Evolutionary conservation across 2,329 filamentous ascomycete genomes (phyloP).

Genomic region (Catunica adiposa): DNA sequence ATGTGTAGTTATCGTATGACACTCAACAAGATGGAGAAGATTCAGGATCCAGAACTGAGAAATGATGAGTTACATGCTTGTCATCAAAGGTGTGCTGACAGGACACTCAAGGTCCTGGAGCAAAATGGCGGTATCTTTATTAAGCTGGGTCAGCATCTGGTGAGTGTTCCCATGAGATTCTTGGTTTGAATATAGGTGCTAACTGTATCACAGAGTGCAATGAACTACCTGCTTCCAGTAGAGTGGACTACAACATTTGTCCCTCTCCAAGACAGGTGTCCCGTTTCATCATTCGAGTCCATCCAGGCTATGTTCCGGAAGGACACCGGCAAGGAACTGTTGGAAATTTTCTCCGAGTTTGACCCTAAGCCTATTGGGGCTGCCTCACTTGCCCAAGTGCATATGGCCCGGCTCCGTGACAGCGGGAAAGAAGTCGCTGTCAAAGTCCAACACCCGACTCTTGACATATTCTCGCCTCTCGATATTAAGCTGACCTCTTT

Average conservation of each 20-base stretch:
- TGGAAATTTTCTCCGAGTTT: conserved; percentile 77
- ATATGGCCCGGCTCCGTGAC: conserved; percentile 67
- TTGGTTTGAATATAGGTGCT: not conserved
- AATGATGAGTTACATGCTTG: conserved; percentile 60
- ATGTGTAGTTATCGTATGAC: conserved; percentile 64
- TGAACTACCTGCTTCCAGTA: conserved; percentile 80
- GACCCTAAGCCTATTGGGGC: conserved; percentile 68
- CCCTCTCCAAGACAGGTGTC: conserved; percentile 87
- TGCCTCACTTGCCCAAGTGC: conserved; percentile 86
- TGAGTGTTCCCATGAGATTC: conserved; percentile 21
- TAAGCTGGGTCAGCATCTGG: conserved; percentile 87
- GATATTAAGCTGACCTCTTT: conserved; percentile 76
- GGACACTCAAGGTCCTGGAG: conserved; percentile 75
- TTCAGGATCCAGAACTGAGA: conserved; percentile 46
- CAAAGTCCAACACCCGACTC: conserved; percentile 82
- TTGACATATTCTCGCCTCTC: conserved; percentile 79
- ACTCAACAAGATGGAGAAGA: conserved; percentile 50
- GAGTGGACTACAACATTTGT: conserved; percentile 97
- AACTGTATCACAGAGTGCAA: conserved; percentile 46
- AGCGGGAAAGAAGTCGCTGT: conserved; percentile 80
- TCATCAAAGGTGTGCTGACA: conserved; percentile 80
- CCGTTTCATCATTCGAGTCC: conserved; percentile 74
- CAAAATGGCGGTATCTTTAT: conserved; percentile 98
- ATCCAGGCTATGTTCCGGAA: conserved; percentile 71
- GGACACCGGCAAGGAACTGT: conserved; percentile 66